Evolutionary conservation across 345 rosid genomes (phyloP).

Genomic region (Populus davidiana): DNA sequence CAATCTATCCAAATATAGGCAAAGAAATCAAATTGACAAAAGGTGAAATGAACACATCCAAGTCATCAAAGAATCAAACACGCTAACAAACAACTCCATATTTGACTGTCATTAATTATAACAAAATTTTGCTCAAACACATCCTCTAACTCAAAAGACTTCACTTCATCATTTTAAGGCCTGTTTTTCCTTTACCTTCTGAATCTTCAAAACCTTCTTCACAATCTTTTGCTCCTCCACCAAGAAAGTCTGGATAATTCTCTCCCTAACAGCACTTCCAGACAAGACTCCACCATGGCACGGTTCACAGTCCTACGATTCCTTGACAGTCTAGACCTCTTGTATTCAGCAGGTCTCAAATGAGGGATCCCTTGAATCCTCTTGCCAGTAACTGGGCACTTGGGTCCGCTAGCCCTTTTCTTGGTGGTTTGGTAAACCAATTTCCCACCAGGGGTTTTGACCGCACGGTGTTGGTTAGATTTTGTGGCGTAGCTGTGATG

Average conservation of each 20-base stretch:
- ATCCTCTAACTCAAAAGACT: not conserved
- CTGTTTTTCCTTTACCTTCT: conserved; percentile 27
- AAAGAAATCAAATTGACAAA: not conserved
- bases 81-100: not conserved
- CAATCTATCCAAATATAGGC: not conserved
- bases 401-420: conserved; percentile 36
- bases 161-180: not conserved
- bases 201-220: conserved; percentile 32
- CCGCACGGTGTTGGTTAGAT: conserved; percentile 84
- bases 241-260: conserved; percentile 27
- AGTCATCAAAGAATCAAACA: not conserved
- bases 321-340: conserved; percentile 30
- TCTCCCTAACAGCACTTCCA: conserved; percentile 29
- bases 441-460: conserved; percentile 73
- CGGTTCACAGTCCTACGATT: conserved; percentile 31
- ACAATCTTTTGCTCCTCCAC: conserved; percentile 34
- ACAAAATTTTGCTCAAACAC: conserved; percentile 3
- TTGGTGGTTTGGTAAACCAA: conserved; percentile 31
- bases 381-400: conserved; percentile 36
- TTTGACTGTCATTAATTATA: not conserved
- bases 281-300: conserved; percentile 31
- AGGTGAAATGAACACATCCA: not conserved
- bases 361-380: conserved; percentile 38
- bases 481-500: conserved; percentile 95
- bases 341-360: conserved; percentile 35